phyloP scores from a whole-genome alignment of 352 stramenopile genomes.

The Globisporangium iwayamae region DNA sequence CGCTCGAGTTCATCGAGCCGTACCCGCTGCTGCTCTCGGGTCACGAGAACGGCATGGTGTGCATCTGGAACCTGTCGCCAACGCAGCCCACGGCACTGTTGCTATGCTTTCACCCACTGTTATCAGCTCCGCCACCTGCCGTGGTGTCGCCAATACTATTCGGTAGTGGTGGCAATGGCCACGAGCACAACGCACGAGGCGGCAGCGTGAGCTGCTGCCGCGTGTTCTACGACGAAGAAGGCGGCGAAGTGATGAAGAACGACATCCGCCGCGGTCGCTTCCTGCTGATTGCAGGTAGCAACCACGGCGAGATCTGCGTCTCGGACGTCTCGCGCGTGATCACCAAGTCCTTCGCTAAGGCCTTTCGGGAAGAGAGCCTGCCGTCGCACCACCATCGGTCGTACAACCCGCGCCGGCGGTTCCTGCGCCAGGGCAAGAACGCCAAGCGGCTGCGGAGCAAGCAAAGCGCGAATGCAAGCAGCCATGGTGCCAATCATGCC shows the following conservation, averaged over 20 bases:
- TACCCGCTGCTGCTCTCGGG: slow-evolving; percentile 66
- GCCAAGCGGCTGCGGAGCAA: slow-evolving; percentile 40
- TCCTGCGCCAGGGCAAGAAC: slow-evolving; percentile 63
- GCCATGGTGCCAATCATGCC: slow-evolving; percentile 3
- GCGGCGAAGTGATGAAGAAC: slow-evolving; percentile 44
- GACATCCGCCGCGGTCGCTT: slow-evolving; percentile 47
- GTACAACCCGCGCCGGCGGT: slow-evolving; percentile 70
- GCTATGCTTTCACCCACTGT: slow-evolving; percentile 31
- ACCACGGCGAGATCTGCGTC: slow-evolving; percentile 44
- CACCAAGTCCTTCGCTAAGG: slow-evolving; percentile 29
- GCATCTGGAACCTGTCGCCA: slow-evolving; percentile 52
- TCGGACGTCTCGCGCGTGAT: slow-evolving; percentile 58
- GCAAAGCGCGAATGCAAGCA: slow-evolving; percentile 19
- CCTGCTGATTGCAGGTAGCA: slow-evolving; percentile 34
- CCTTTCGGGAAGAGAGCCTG: slow-evolving; percentile 55
- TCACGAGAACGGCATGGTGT: slow-evolving; percentile 68
- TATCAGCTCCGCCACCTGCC: not conserved
- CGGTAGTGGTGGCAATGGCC: not conserved
- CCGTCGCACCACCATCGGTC: slow-evolving; percentile 48
- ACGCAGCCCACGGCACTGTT: slow-evolving; percentile 39
- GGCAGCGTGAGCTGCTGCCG: slow-evolving; percentile 43
- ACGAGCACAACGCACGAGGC: slow-evolving; percentile 10
- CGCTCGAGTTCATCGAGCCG: slow-evolving; percentile 68
- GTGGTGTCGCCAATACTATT: not conserved
- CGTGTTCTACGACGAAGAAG: slow-evolving; percentile 60